Percentiles rank a stretch among this genome's conserved stretches.
phyloP scores from a whole-genome alignment of 306 rosid species.

The Dalbergia oliveri region DNA sequence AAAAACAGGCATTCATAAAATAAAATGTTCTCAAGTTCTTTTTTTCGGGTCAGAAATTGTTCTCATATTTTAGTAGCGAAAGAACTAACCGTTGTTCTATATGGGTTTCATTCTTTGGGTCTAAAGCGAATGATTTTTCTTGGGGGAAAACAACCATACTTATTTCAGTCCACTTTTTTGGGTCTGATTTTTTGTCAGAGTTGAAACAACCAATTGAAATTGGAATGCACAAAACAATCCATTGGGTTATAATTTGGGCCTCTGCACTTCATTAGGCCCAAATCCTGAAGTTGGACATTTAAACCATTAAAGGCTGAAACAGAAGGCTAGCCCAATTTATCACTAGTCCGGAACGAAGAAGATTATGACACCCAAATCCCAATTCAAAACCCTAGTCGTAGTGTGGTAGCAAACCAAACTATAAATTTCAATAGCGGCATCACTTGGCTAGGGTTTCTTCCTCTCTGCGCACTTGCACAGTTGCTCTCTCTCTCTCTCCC shows the following conservation, averaged over 20 bases:
- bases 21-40: too few species aligned
- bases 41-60: too few species aligned
- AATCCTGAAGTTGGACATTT: background rate
- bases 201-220: too few species aligned
- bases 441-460: background rate
- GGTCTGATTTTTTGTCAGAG: too few species aligned
- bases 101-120: too few species aligned
- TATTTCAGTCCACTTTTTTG: too few species aligned
- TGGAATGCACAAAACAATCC: background rate
- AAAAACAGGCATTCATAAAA: too few species aligned
- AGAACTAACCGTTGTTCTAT: too few species aligned
- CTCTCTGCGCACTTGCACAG: background rate
- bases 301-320: background rate
- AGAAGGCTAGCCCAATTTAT: background rate
- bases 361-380: background rate
- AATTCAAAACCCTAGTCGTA: slow-evolving; percentile 25
- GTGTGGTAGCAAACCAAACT: background rate
- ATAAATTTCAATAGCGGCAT: background rate
- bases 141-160: too few species aligned
- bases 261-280: background rate
- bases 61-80: too few species aligned
- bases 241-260: background rate
- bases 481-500: too few species aligned
- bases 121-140: too few species aligned
- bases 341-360: background rate